Base-by-base conservation (phyloP, 768 basidiomycete genomes). In the Gautieria morchelliformis region DNA sequence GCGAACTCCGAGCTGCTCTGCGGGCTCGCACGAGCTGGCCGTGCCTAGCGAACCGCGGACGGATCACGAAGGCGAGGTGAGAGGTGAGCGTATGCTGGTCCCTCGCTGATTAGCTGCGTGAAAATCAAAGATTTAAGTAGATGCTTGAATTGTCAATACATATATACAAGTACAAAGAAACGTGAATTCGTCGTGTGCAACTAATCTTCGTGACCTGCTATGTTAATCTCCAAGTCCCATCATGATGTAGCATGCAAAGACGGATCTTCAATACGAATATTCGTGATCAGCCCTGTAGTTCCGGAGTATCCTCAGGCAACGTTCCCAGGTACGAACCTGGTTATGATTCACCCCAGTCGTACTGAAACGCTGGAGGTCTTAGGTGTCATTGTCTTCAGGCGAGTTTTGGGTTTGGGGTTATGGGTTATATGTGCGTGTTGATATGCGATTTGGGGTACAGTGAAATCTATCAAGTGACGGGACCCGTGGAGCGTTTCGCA, bases 381-480 rank as follows among this genome's bases (percentile, higher is more conserved):
- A 89, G 89, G 89, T 12, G 85, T 92, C 22, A 80, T 92, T 10
- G 83, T 85, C 42, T 91, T 90, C 74, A 90, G 88, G 87, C 84
- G 66, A 52, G 66, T 2, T 33, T 24, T 15, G 20, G 22, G 46
- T 20, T 24, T 24, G 19, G 52, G 33, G 30, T 35, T 37, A 30
- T 24, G 52, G 33, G 35, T 40, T 37, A 47, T 27, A n/a, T 52
- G 12, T 17, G 24, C 5, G 19, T 17, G 4, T 46, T 46, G 47
- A 44, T 44, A 10, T 37, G 35, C 2, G 35, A 37, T 37, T 1
- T 32, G 33, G 12, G 55, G 17, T 37, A 39, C 65, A 93, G 91
- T 64, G 93, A 95, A 73, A 97, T 97, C 55, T 97, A 96, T 67
- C 89, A 91, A 68, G 92, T 94, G 1, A 94, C 91, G n/a, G 92